These are phyloP conservation scores for Pharnaceum exiguum DNA, from an alignment of 148 eudicot genomes.

Conservation along the genomic window DNA sequence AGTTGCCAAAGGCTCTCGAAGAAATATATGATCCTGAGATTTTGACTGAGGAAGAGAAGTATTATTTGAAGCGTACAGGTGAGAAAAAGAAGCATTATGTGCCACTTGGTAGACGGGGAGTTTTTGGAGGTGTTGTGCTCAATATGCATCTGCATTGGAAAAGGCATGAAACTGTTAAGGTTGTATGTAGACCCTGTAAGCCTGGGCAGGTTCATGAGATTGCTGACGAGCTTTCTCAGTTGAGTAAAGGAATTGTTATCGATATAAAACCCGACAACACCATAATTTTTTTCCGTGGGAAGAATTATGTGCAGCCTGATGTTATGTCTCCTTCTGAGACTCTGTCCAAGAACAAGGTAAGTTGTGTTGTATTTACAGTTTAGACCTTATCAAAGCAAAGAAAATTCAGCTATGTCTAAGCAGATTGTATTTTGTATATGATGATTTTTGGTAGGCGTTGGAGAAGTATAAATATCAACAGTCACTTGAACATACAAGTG, in stretches of 20 bases:
- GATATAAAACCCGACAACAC: conserved; percentile 80
- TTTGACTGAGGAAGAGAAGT: conserved; percentile 96
- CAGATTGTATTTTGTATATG: not conserved
- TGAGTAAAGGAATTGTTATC: conserved; percentile 93
- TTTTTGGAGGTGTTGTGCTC: conserved; percentile 87
- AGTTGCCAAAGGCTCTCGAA: conserved; percentile 85
- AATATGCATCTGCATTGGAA: conserved; percentile 99
- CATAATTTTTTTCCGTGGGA: conserved; percentile 92
- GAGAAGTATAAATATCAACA: conserved; percentile 84
- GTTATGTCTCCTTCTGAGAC: conserved; percentile 90
- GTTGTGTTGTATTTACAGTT: not conserved
- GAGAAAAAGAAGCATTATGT: conserved; percentile 85
- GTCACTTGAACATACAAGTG: conserved; percentile 94
- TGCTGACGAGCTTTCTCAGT: conserved; percentile 78
- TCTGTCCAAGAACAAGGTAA: conserved; percentile 89
- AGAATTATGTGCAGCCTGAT: conserved; percentile 95
- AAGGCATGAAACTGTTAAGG: conserved; percentile 89
- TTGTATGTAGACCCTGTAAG: conserved; percentile 79
- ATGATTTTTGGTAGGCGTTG: conserved; percentile 53
- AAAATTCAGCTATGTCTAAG: not conserved
- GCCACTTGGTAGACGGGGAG: conserved; percentile 87
- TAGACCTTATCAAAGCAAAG: not conserved
- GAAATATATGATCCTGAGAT: conserved; percentile 90
- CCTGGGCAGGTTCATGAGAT: conserved; percentile 88
- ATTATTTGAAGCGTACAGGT: conserved; percentile 92